Percentiles rank a stretch among this genome's conserved stretches.
Evolutionary conservation across 2,329 filamentous ascomycete genomes (phyloP).

Genomic region (Periconia sp.): DNA sequence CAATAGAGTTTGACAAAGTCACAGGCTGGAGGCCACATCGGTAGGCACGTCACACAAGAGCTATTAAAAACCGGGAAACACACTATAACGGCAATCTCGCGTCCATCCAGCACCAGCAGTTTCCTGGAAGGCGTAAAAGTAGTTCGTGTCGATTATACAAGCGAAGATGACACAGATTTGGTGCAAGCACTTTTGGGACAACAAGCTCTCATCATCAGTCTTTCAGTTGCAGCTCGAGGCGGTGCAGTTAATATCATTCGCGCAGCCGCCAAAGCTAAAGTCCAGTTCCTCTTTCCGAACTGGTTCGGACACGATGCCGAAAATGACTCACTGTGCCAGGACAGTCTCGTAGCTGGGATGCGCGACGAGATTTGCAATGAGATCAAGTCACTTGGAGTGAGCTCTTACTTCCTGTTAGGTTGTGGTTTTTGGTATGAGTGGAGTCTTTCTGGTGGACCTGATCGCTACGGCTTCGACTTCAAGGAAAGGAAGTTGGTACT

Average conservation of each 20-base stretch:
- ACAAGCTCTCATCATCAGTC: conserved; percentile 44
- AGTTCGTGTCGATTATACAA: conserved; percentile 40
- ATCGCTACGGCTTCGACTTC: conserved; percentile 37
- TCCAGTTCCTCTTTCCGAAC: conserved; percentile 46
- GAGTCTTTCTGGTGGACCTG: conserved; percentile 21
- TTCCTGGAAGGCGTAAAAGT: conserved; percentile 46
- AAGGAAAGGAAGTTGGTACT: conserved; percentile 17
- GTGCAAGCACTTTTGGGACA: conserved; percentile 39
- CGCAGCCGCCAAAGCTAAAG: conserved; percentile 41
- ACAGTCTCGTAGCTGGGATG: background rate
- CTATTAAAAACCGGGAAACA: conserved; percentile 30
- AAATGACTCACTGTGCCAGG: conserved; percentile 9
- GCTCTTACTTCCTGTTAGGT: conserved; percentile 19
- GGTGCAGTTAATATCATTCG: conserved; percentile 31
- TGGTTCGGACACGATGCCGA: conserved; percentile 32
- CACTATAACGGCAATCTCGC: conserved; percentile 44
- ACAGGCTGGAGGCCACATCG: conserved; percentile 37
- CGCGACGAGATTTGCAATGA: conserved; percentile 6
- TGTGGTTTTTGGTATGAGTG: conserved; percentile 39
- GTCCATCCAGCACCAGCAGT: conserved; percentile 42
- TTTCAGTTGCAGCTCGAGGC: conserved; percentile 31
- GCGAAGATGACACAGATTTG: conserved; percentile 41
- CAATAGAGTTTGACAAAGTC: conserved; percentile 5
- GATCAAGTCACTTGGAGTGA: conserved; percentile 20
- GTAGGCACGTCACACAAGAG: conserved; percentile 36